Base-by-base conservation (phyloP, 257 asterid genomes). In the Hygrophila difformis region DNA sequence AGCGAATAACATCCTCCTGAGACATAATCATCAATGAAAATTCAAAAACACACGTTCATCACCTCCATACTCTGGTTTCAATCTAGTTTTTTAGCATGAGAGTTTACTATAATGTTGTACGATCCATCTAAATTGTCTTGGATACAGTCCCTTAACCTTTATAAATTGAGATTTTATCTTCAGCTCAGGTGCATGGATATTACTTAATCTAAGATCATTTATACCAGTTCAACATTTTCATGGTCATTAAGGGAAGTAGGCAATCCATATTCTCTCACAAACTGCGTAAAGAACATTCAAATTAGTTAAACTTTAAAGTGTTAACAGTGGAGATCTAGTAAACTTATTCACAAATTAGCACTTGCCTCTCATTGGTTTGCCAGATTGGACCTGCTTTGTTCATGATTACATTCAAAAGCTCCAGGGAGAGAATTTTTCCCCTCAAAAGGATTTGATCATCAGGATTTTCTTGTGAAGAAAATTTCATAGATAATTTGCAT, bases 401-500 rank as follows among this genome's bases (percentile, higher is more conserved):
- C 87, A 74, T 79, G 44, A 91, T 73, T 63, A 91, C 93, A 61
- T 91, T 86, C 62, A 91, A 70, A 69, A 91, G 96, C 81, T 91
- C 98, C 78, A 91, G 55, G 17, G 98, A 91, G 18, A 91, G 77
- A 22, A 81, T 64, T 64, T 91, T 91, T 21, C 98, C 98, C 70
- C 95, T 82, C 69, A 91, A 59, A 46, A 91, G 84, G 60, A 91
- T 86, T 60, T 91, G 96, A 68, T 91, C 98, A 69, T 86, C 96
- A 3, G 79, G 57, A 60, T 71, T 77, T 71, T 91, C 96, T 63
- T 78, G 88, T 5, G 94, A 74, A 1, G 98, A 82, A 62, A 82
- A 82, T 48, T 91, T 91, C 98, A 91, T 91, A 36, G 98, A 91
- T 59, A 91, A 65, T 56, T 91, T 91, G 82, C 98, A 85, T 56